These are phyloP conservation scores for Auriculariales sp. DNA, from an alignment of 768 basidiomycete genomes.

Conservation along the genomic window DNA sequence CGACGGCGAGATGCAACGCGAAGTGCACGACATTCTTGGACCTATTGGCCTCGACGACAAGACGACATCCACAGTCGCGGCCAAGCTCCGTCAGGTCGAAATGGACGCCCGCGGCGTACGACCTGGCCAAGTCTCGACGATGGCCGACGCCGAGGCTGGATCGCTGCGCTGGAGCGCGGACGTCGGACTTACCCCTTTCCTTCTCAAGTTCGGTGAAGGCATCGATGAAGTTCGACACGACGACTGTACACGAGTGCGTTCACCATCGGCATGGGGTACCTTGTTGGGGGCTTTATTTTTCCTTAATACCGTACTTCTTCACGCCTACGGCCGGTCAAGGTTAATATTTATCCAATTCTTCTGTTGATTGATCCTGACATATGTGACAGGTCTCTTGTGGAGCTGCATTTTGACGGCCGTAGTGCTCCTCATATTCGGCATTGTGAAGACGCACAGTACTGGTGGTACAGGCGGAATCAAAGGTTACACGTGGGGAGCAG, in stretches of 20 bases:
- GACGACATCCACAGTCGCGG: constrained; percentile 65
- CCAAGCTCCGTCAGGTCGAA: constrained; percentile 56
- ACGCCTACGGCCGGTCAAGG: constrained; percentile 45
- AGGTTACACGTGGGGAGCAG: constrained; percentile 77
- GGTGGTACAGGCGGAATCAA: constrained; percentile 4
- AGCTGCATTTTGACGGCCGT: constrained; percentile 72
- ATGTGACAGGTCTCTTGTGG: constrained; percentile 53
- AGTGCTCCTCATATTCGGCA: constrained; percentile 80
- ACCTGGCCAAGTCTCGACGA: constrained; percentile 5
- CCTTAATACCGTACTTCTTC: constrained; percentile 89
- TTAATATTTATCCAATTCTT: too few relatives aligned
- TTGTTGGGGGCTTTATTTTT: constrained; percentile 85
- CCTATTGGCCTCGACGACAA: constrained; percentile 81
- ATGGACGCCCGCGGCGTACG: constrained; percentile 18
- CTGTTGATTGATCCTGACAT: too few relatives aligned
- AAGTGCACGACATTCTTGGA: constrained; percentile 76
- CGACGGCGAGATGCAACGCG: constrained; percentile 90
- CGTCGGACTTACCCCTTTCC: constrained; percentile 81
- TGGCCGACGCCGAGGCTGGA: constrained; percentile 28
- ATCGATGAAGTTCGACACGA: constrained; percentile 74
- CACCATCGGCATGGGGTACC: constrained; percentile 91
- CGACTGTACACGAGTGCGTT: constrained; percentile 83
- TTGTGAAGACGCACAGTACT: constrained; percentile 37
- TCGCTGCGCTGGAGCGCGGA: constrained; percentile 54
- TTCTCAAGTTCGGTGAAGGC: constrained; percentile 93